Conservation (phyloP, 2,329 filamentous ascomycete species). For the Phyllosticta citribraziliensis region DNA sequence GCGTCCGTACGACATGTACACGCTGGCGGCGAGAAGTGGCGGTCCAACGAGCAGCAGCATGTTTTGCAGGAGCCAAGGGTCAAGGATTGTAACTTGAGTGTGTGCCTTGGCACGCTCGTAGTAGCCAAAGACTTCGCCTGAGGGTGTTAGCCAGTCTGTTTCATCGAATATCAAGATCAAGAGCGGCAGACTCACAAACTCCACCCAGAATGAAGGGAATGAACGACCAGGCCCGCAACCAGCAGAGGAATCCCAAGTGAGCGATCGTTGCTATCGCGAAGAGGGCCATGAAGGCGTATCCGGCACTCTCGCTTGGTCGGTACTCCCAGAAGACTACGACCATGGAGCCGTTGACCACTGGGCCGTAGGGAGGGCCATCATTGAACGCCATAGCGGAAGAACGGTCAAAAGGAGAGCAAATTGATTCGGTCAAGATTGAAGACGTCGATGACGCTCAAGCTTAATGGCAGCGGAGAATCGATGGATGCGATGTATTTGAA, state of each 20-base stretch:
- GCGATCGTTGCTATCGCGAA: conserved; percentile 20
- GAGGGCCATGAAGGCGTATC: conserved; percentile 20
- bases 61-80: conserved; percentile 34
- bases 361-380: neutral
- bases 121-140: conserved; percentile 44
- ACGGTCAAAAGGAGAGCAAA: neutral
- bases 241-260: conserved; percentile 31
- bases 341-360: neutral
- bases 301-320: conserved; percentile 10
- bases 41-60: conserved; percentile 37
- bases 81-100: conserved; percentile 24
- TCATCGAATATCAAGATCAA: neutral
- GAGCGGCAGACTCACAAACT: conserved; percentile 29
- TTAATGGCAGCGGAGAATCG: no score
- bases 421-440: no score
- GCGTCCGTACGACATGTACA: conserved; percentile 36
- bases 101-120: conserved; percentile 28
- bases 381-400: neutral
- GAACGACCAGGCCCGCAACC: conserved; percentile 39
- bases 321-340: neutral
- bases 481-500: no score
- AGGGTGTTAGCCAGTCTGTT: neutral
- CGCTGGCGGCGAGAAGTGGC: conserved; percentile 36
- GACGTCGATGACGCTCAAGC: neutral
- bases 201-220: conserved; percentile 42